Evolutionary conservation across 1,139 yeast genomes (phyloP), one percentile per base, ranked within the genome.

Genomic region (Pichia sp.): DNA sequence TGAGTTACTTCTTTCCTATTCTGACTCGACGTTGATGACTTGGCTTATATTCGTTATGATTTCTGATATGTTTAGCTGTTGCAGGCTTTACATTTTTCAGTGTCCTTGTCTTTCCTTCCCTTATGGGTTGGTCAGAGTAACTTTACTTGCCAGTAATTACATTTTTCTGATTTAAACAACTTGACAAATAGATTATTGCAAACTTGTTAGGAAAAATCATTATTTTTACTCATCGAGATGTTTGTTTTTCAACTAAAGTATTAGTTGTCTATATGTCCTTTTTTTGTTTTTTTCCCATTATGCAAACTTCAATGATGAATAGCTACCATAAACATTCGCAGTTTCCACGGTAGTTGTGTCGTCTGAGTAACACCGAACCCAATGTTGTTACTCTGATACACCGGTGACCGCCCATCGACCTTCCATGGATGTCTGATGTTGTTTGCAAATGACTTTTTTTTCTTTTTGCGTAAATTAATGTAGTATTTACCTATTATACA

Each of bases 341-440:
- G 88, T 81, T 81, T 81, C 88, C 88, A 76, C 88, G 88, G 88
- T 81, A 82, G 56, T 85, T 80, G 71, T 75, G 77, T 87, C 71
- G 66, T 51, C 36, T 54, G 55, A 57, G 52, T 32, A 41, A 55
- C 68, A 63, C 43, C 67, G 86, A 81, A 81, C 87, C 88, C 84
- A 79, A 55, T 50, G 49, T 48, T 52, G 42, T 23, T 11, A 36
- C 72, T 78, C 76, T 72, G 64, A 85, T 79, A 75, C 77, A 80
- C 68, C 86, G 70, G 87, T 82, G 88, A 81, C 90, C 88, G 90
- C 76, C 69, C 68, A 47, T 54, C 54, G 73, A 70, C 75, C 78
- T 73, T 73, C 78, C 78, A 69, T 70, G 79, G 78, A 73, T 72
- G 79, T 73, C 79, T 73, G 79, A 73, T 70, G 67, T 33, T 11